Evolutionary conservation across 1,139 yeast species (phyloP).

Genomic region (Yamadazyma diddensiae): DNA sequence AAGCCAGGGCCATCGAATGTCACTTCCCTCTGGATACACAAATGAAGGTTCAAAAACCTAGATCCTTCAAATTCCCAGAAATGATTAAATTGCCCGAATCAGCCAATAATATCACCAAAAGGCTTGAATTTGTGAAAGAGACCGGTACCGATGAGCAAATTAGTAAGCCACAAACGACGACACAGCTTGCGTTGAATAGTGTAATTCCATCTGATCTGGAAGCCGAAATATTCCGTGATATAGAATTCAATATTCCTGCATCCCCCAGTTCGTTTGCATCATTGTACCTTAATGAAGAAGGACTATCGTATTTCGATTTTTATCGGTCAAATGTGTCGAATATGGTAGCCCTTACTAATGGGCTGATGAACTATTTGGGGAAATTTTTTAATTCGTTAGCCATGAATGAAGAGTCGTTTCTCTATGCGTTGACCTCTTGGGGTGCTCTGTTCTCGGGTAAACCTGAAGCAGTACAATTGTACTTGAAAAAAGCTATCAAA

Average conservation of each 20-base stretch:
- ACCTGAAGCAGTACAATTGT: slow-evolving; percentile 18
- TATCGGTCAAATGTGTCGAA: slow-evolving; percentile 20
- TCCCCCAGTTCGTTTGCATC: slow-evolving; percentile 9
- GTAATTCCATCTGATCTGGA: no score
- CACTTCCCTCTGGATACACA: slow-evolving; percentile 6
- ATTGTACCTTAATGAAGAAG: slow-evolving; percentile 16
- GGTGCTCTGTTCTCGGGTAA: slow-evolving; percentile 23
- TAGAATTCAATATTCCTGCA: no score
- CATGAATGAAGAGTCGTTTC: slow-evolving; percentile 33
- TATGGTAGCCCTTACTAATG: slow-evolving; percentile 24
- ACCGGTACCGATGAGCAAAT: no score
- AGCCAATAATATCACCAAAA: no score
- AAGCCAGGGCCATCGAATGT: slow-evolving; percentile 20
- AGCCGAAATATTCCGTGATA: no score
- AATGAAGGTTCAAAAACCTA: neutral
- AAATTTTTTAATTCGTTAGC: slow-evolving; percentile 44
- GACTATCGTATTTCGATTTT: slow-evolving; percentile 16
- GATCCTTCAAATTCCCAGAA: no score
- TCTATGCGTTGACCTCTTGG: slow-evolving; percentile 49
- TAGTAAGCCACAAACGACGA: no score
- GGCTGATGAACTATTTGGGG: slow-evolving; percentile 41
- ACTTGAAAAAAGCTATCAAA: slow-evolving; percentile 18
- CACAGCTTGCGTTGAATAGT: no score
- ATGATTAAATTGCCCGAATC: no score
- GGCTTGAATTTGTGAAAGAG: no score